phyloP scores from a whole-genome alignment of 2,329 filamentous ascomycete genomes.

The Colletotrichum lini region DNA sequence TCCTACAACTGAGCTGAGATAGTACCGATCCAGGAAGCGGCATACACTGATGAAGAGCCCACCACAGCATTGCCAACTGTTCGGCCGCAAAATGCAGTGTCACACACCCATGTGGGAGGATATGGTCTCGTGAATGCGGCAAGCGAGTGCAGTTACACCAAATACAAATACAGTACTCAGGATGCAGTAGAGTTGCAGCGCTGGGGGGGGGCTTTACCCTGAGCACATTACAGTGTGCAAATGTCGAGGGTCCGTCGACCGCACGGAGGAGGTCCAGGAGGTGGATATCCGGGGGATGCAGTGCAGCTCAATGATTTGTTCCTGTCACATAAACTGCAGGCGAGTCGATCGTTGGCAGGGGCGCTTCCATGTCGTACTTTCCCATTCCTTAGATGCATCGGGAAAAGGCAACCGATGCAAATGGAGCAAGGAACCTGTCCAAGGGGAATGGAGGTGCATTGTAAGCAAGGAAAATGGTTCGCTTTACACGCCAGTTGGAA shows the following conservation, averaged over 20 bases:
- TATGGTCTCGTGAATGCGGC: conserved; percentile 3
- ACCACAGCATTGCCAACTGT: neutral
- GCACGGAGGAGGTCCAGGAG: neutral
- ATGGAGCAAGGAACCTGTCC: neutral
- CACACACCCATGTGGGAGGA: neutral
- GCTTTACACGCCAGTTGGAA: neutral
- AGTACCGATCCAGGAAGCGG: neutral
- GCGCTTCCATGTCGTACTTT: neutral
- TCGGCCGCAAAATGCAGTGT: neutral
- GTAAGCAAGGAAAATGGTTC: neutral
- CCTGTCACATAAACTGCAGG: neutral
- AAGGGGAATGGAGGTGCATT: neutral
- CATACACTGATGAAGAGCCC: neutral
- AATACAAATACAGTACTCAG: neutral
- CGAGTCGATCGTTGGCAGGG: neutral
- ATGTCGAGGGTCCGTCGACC: conserved; percentile 13
- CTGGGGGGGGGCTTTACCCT: neutral
- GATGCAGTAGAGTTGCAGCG: conserved; percentile 6
- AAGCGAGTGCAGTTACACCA: conserved; percentile 25
- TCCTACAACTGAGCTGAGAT: neutral
- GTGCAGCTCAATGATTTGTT: neutral
- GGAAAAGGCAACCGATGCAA: neutral
- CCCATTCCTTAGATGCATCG: neutral
- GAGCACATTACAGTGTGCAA: conserved; percentile 12
- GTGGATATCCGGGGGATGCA: conserved; percentile 36